Evolutionary conservation across 2,329 filamentous ascomycete species (phyloP), one percentile per base, ranked within the genome.

Genomic region (Fusarium haematococcum): DNA sequence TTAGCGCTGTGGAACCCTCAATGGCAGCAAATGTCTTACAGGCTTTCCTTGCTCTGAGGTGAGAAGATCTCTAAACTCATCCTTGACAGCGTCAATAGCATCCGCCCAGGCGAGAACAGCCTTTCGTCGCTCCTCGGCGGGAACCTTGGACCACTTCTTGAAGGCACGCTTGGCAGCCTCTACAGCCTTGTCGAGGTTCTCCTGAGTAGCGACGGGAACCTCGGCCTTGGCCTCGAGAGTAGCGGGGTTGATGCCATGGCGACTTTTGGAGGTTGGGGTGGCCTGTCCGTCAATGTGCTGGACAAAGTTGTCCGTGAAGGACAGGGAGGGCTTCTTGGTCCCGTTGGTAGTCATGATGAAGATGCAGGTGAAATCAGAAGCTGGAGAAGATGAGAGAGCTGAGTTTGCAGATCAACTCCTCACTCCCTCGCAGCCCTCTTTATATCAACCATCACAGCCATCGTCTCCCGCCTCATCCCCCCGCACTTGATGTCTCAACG

Each of bases 41-140:
- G 81, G 80, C 61, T 82, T 82, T 6, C 79, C 81, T 23, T 80
- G 76, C 63, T 81, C 80, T 11, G 74, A 71, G 1, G 68, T 73
- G 18, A 80, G 67, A 0, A 82, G 70, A 30, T 74, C 66, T 4
- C 70, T 62, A 27, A 82, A 78, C 2, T 78, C 69, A 9, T 60
- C 70, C 41, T 63, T 68, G 16, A 69, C 57, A 0, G 63, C 65
- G 18, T 78, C 78, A 1, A 82, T 23, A 1, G 70, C 78, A 61
- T 80, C 79, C 2, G 76, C 80, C 69, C 73, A 80, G 0, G 72
- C 70, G 5, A 75, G 32, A 1, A 82, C 57, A 10, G 75, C 74
- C 30, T 64, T 57, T 11, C 68, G 65, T 1, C 80, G 73, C 33
- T 81, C 73, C 5, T 71, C 71, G 8, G 74, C 78, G 0, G 79